Percentiles rank a stretch among this genome's conserved stretches.
Evolutionary conservation across 345 rosid genomes (phyloP).

Genomic region (Hibiscus mutabilis): DNA sequence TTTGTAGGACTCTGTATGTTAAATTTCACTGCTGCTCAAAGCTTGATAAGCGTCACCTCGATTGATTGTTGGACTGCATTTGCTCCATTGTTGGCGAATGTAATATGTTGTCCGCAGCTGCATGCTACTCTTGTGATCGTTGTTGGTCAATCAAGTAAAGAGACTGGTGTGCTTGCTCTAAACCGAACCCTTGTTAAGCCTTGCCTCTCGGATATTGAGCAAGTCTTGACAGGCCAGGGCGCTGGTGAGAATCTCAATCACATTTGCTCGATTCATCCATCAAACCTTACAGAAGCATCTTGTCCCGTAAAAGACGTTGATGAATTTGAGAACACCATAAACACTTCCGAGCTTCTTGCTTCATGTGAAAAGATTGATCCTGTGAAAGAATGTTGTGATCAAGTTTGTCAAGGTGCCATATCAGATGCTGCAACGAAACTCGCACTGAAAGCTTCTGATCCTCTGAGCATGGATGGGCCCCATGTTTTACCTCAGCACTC

Average conservation of each 20-base stretch:
- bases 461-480: slow-evolving; percentile 24
- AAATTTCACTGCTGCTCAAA: slow-evolving; percentile 65
- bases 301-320: slow-evolving; percentile 69
- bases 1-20: slow-evolving; percentile 59
- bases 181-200: slow-evolving; percentile 52
- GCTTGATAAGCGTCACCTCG: slow-evolving; percentile 69
- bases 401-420: slow-evolving; percentile 76
- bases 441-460: slow-evolving; percentile 50
- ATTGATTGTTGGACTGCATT: slow-evolving; percentile 69
- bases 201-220: slow-evolving; percentile 79
- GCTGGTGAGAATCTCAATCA: slow-evolving; percentile 45
- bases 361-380: slow-evolving; percentile 77
- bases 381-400: slow-evolving; percentile 84
- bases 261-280: slow-evolving; percentile 53
- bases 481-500: slow-evolving; percentile 47
- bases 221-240: slow-evolving; percentile 71
- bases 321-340: slow-evolving; percentile 60
- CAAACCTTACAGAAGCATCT: slow-evolving; percentile 73
- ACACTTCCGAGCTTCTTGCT: slow-evolving; percentile 62
- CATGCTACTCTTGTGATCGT: slow-evolving; percentile 71
- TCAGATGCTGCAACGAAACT: slow-evolving; percentile 64
- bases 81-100: slow-evolving; percentile 83
- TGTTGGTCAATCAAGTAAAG: slow-evolving; percentile 71
- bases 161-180: slow-evolving; percentile 58
- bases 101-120: slow-evolving; percentile 92